These are phyloP conservation scores for Tetrapisispora pingtungensis DNA, from an alignment of 805 yeast species.

Conservation along the genomic window DNA sequence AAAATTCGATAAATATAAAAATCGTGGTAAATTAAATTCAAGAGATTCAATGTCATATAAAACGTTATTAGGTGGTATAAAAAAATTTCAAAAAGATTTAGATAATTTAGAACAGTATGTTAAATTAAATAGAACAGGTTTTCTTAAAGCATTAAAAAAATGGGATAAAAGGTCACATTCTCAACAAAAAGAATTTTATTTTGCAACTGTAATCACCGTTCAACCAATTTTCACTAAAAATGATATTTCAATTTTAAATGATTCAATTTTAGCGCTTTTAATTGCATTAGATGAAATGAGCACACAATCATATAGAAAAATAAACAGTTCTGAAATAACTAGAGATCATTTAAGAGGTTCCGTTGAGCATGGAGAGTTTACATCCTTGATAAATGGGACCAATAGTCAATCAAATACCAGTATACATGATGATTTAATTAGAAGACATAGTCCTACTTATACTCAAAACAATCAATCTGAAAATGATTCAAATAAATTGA, in stretches of 20 bases:
- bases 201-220: slow-evolving; percentile 86
- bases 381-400: not conserved
- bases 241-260: slow-evolving; percentile 76
- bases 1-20: slow-evolving; percentile 47
- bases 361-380: not conserved
- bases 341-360: not conserved
- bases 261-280: slow-evolving; percentile 33
- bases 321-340: not conserved
- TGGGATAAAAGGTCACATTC: slow-evolving; percentile 97
- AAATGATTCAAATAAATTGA: not conserved
- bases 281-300: slow-evolving; percentile 4
- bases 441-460: not conserved
- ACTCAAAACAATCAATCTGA: not conserved
- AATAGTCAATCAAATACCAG: not conserved
- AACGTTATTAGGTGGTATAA: slow-evolving; percentile 79
- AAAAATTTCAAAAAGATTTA: slow-evolving; percentile 79
- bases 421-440: not conserved
- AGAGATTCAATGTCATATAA: slow-evolving; percentile 69
- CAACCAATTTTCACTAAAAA: slow-evolving; percentile 94
- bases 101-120: slow-evolving; percentile 86
- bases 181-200: slow-evolving; percentile 83
- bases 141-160: slow-evolving; percentile 87
- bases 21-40: slow-evolving; percentile 38
- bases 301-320: not conserved
- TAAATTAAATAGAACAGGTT: slow-evolving; percentile 91